These are phyloP conservation scores for Asterophora lycoperdoides DNA, from an alignment of 768 basidiomycete species.

Conservation along the genomic window DNA sequence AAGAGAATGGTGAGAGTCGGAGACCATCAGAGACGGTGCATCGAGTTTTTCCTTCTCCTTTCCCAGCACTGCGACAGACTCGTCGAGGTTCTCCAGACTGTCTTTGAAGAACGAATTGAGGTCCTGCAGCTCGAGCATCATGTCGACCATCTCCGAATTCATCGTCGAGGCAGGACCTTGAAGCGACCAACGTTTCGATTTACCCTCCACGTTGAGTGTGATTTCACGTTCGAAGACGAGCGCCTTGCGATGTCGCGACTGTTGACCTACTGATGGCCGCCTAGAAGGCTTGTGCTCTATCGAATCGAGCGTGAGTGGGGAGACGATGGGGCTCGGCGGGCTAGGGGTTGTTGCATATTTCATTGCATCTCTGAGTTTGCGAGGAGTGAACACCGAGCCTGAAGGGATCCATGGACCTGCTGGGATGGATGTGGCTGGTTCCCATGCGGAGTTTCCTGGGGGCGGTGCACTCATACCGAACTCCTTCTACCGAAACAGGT, in stretches of 20 bases:
- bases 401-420: constrained; percentile 12
- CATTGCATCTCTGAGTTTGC: constrained; percentile 10
- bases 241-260: constrained; percentile 23
- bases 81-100: constrained; percentile 18
- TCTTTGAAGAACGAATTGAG: constrained; percentile 37
- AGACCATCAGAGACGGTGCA: constrained; percentile 37
- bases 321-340: not conserved
- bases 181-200: constrained; percentile 28
- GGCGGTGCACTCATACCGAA: constrained; percentile 6
- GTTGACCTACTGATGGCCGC: constrained; percentile 7
- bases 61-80: constrained; percentile 9
- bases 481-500: constrained; percentile 5
- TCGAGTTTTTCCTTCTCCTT: constrained; percentile 19
- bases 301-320: not conserved
- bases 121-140: constrained; percentile 37
- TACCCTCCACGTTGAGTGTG: constrained; percentile 24
- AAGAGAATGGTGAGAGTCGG: constrained; percentile 37
- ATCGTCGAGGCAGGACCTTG: constrained; percentile 30
- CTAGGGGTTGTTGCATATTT: not conserved
- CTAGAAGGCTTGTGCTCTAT: not conserved
- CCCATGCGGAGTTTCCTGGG: constrained; percentile 15
- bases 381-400: constrained; percentile 13
- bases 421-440: not conserved
- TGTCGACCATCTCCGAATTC: constrained; percentile 36
- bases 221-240: constrained; percentile 34